Conservation (phyloP, 176 grass and related monocot genomes). For the Carex cristatella region DNA sequence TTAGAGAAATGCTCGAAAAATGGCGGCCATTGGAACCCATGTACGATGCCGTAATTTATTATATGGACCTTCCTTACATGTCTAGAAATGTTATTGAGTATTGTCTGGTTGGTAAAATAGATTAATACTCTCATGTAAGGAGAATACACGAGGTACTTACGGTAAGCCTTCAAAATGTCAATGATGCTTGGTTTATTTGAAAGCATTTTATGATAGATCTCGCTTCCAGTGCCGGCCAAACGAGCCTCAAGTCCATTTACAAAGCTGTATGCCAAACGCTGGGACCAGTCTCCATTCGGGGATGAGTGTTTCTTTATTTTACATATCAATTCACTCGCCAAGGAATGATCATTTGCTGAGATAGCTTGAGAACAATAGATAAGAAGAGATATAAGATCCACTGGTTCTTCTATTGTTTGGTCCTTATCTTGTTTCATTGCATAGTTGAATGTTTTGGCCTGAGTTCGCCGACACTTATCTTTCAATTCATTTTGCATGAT, state of each 20-base stretch:
- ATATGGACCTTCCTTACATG: constrained; percentile 40
- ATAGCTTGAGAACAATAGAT: constrained; percentile 27
- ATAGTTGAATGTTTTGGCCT: background rate
- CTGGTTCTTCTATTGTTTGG: background rate
- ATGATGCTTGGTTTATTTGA: constrained; percentile 22
- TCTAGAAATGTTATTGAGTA: constrained; percentile 22
- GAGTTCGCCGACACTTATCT: background rate
- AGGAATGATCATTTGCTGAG: constrained; percentile 12
- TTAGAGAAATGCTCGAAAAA: constrained; percentile 43
- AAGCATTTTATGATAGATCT: constrained; percentile 35
- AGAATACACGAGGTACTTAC: constrained; percentile 27
- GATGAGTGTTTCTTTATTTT: constrained; percentile 47
- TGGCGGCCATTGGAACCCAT: constrained; percentile 63
- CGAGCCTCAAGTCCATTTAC: constrained; percentile 57
- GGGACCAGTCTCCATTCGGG: constrained; percentile 36
- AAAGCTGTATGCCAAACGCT: constrained; percentile 50
- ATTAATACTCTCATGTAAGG: constrained; percentile 35
- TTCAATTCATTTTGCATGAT: constrained; percentile 24
- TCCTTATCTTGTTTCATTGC: background rate
- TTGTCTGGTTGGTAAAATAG: constrained; percentile 51
- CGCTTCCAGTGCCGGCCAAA: constrained; percentile 40
- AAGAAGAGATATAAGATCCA: constrained; percentile 14
- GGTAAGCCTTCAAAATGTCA: constrained; percentile 48
- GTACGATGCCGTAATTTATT: constrained; percentile 45
- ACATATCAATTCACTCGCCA: constrained; percentile 35